Conservation (phyloP, 2,329 filamentous ascomycete species). For the Trichoderma atroviride region DNA sequence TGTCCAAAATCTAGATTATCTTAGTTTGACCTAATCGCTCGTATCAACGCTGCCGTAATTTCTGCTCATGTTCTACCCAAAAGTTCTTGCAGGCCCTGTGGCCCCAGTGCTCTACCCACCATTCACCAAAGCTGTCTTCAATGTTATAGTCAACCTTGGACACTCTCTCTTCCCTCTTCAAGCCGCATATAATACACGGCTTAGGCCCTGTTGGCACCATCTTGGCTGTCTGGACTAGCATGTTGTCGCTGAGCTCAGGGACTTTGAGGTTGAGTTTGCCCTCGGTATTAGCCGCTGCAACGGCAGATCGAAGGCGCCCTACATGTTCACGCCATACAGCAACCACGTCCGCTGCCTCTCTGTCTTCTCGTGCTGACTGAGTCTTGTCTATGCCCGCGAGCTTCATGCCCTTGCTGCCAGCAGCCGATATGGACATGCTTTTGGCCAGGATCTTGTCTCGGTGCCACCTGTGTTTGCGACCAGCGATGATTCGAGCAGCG, state of each 20-base stretch:
- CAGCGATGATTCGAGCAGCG: constrained; percentile 79
- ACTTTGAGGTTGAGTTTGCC: constrained; percentile 58
- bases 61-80: constrained; percentile 76
- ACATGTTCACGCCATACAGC: constrained; percentile 74
- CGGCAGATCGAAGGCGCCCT: constrained; percentile 71
- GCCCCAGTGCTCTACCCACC: constrained; percentile 92
- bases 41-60: constrained; percentile 66
- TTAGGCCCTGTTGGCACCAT: constrained; percentile 74
- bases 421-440: constrained; percentile 82
- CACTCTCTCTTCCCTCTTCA: constrained; percentile 85
- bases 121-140: constrained; percentile 92
- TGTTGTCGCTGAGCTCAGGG: constrained; percentile 71
- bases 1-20: not conserved
- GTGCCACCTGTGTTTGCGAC: constrained; percentile 87
- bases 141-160: constrained; percentile 73
- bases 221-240: constrained; percentile 69
- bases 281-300: constrained; percentile 66
- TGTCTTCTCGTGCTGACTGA: constrained; percentile 79
- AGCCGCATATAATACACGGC: constrained; percentile 80
- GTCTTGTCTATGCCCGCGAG: constrained; percentile 81
- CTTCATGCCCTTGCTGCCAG: constrained; percentile 85
- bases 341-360: constrained; percentile 79
- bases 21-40: too few species aligned
- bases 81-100: constrained; percentile 80
- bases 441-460: constrained; percentile 82